A percentile compares a stretch with the other conserved stretches of the same genome.
Evolutionary conservation across 306 rosid species (phyloP).

Genomic region (Vigna unguiculata): DNA sequence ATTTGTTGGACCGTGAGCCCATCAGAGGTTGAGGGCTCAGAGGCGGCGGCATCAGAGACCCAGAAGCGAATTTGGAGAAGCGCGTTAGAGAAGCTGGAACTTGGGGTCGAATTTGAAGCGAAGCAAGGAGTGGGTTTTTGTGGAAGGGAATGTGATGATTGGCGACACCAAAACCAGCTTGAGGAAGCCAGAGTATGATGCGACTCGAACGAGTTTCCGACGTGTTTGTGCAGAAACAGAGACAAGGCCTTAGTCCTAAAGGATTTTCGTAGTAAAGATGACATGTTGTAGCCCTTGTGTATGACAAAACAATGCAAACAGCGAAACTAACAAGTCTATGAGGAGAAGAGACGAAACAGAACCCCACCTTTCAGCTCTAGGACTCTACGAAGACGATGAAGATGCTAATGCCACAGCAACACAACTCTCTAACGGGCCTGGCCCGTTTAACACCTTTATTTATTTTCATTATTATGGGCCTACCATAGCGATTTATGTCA

Average conservation of each 20-base stretch:
- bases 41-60: slow-evolving; percentile 54
- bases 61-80: slow-evolving; percentile 49
- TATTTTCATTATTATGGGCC: background rate
- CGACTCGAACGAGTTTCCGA: slow-evolving; percentile 35
- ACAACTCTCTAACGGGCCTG: background rate
- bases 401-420: background rate
- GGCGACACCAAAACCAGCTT: background rate
- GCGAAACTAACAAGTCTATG: background rate
- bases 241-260: slow-evolving; percentile 39
- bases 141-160: slow-evolving; percentile 36
- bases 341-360: background rate
- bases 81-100: slow-evolving; percentile 1
- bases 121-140: background rate
- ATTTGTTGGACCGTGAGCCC: slow-evolving; percentile 81
- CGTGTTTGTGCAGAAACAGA: slow-evolving; percentile 27
- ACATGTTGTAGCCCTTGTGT: slow-evolving; percentile 22
- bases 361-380: background rate
- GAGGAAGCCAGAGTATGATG: slow-evolving; percentile 35
- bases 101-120: slow-evolving; percentile 35
- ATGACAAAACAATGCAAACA: background rate
- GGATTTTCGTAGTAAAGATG: slow-evolving; percentile 45
- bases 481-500: background rate
- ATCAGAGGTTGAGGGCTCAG: slow-evolving; percentile 71
- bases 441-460: too few species aligned
- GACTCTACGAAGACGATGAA: background rate